These are phyloP conservation scores for Micromonas pusilla DNA, from an alignment of 139 green algal genomes.

Conservation along the genomic window DNA sequence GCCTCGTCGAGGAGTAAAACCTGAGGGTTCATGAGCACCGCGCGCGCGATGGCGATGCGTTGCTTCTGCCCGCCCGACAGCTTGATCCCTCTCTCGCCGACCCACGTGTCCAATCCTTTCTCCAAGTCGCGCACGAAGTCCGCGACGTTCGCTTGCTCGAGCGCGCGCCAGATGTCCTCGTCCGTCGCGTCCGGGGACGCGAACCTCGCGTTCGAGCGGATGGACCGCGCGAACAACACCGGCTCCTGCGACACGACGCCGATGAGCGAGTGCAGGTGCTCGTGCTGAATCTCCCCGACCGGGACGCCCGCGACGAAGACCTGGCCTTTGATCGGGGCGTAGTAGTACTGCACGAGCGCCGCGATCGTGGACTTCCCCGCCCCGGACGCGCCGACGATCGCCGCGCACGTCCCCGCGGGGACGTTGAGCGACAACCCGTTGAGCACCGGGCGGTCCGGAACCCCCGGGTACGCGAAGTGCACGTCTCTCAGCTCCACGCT, in stretches of 20 bases:
- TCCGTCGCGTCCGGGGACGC: conserved; percentile 23
- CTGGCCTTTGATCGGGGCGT: conserved; percentile 49
- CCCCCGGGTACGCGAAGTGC: conserved; percentile 71
- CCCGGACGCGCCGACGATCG: conserved; percentile 75
- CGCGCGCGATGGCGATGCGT: conserved; percentile 78
- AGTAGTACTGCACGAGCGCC: conserved; percentile 87
- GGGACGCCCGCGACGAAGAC: not conserved
- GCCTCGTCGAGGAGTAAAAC: conserved; percentile 90
- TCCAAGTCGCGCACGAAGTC: conserved; percentile 78
- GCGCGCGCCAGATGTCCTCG: conserved; percentile 29
- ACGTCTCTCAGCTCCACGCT: conserved; percentile 62
- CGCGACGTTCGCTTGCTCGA: conserved; percentile 45
- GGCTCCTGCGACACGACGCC: conserved; percentile 76
- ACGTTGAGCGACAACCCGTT: conserved; percentile 33
- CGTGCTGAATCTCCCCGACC: conserved; percentile 42
- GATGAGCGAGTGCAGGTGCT: conserved; percentile 58
- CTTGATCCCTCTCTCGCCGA: conserved; percentile 84
- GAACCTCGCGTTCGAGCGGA: not conserved
- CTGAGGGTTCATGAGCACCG: conserved; percentile 64
- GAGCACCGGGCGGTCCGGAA: conserved; percentile 41
- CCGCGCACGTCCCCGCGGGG: conserved; percentile 56
- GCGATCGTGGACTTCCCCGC: conserved; percentile 82
- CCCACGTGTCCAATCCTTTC: conserved; percentile 76
- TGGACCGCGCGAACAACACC: conserved; percentile 9
- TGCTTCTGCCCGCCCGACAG: conserved; percentile 92